Percentiles rank a stretch among this genome's conserved stretches.
Conservation (phyloP, 352 stramenopile species). For the Phytopythium sindhum region DNA sequence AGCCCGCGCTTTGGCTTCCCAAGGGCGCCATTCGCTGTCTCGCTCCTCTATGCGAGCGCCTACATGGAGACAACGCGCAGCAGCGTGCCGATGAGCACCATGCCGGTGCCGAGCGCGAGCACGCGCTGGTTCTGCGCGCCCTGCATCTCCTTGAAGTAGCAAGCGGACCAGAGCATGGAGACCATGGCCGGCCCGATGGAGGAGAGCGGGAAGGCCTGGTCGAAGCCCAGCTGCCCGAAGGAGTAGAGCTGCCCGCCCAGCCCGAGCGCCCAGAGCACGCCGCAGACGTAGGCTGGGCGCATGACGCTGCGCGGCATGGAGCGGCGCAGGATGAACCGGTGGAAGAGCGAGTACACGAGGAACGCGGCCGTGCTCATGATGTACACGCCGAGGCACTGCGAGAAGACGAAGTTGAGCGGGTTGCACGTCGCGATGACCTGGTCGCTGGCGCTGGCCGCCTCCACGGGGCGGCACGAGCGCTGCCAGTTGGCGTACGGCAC, state of each 20-base stretch:
- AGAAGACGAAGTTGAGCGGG: slow-evolving; percentile 82
- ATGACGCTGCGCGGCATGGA: slow-evolving; percentile 83
- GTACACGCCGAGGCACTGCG: slow-evolving; percentile 81
- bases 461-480: slow-evolving; percentile 40
- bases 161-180: slow-evolving; percentile 81
- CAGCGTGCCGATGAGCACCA: slow-evolving; percentile 69
- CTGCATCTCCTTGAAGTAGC: slow-evolving; percentile 84
- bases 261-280: slow-evolving; percentile 69
- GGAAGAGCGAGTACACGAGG: slow-evolving; percentile 73
- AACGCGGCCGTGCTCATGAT: slow-evolving; percentile 72
- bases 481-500: slow-evolving; percentile 82
- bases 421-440: slow-evolving; percentile 64
- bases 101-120: slow-evolving; percentile 50
- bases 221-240: slow-evolving; percentile 69
- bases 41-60: not conserved
- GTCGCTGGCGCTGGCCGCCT: slow-evolving; percentile 9
- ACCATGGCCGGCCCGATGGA: slow-evolving; percentile 80
- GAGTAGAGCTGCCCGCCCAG: slow-evolving; percentile 70
- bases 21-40: not conserved
- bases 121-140: slow-evolving; percentile 55
- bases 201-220: slow-evolving; percentile 79
- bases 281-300: slow-evolving; percentile 75
- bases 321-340: slow-evolving; percentile 66
- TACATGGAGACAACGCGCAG: slow-evolving; percentile 59
- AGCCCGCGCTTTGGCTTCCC: too few relatives aligned